Conservation (phyloP, 2,329 filamentous ascomycete species). For the Hymenoscyphus scutula region DNA sequence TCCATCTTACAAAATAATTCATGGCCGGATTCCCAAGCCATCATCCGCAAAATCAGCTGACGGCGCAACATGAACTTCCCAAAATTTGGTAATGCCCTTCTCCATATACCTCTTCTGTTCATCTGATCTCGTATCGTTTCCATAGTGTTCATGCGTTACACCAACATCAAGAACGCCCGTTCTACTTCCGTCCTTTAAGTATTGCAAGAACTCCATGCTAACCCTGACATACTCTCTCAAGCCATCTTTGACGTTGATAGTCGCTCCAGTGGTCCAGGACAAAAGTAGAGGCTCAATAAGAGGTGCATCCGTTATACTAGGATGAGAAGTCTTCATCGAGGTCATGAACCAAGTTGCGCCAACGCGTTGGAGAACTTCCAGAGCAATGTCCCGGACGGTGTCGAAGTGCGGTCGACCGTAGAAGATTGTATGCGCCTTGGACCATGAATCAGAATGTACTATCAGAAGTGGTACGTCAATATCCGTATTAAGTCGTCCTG, state of each 20-base stretch:
- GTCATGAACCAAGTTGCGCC: constrained; percentile 3
- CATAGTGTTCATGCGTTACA: not conserved
- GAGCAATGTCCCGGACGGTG: not conserved
- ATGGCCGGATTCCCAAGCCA: not conserved
- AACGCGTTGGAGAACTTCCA: not conserved
- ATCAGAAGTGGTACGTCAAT: not conserved
- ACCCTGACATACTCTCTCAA: not conserved
- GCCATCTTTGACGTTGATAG: not conserved
- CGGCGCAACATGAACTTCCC: constrained; percentile 4
- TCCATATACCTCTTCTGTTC: not conserved
- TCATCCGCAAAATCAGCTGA: not conserved
- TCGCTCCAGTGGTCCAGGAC: not conserved
- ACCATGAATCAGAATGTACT: constrained; percentile 1
- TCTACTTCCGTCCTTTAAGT: not conserved
- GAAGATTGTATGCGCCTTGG: not conserved
- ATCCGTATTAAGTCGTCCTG: not conserved
- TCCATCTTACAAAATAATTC: too few relatives aligned
- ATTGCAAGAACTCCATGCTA: not conserved
- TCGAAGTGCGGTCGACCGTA: constrained; percentile 1
- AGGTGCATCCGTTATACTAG: not conserved
- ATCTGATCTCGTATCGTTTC: not conserved
- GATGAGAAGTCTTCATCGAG: constrained; percentile 3
- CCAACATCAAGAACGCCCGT: not conserved
- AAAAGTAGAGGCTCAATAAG: not conserved
- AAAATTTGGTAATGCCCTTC: not conserved